Conservation (phyloP, 2,329 filamentous ascomycete species). For the Zalaria obscura region DNA sequence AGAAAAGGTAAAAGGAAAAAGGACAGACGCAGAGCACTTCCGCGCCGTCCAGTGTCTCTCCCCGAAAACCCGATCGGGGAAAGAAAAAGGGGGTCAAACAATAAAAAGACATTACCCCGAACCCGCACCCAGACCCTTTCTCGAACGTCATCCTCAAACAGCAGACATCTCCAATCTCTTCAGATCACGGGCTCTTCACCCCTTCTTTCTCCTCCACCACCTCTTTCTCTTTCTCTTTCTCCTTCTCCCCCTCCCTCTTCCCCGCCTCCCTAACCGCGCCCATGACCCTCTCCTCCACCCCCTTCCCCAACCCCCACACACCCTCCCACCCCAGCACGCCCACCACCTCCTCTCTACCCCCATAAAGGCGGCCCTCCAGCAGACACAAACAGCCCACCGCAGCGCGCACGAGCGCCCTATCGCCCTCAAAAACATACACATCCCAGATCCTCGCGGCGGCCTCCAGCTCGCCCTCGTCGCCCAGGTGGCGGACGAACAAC, state of each 20-base stretch:
- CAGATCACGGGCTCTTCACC: not conserved
- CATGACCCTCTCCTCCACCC: slow-evolving; percentile 26
- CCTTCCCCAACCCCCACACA: slow-evolving; percentile 16
- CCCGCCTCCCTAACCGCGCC: slow-evolving; percentile 20
- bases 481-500: slow-evolving; percentile 49
- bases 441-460: slow-evolving; percentile 65
- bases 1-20: too few species aligned
- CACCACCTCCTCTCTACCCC: slow-evolving; percentile 27
- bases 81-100: too few species aligned
- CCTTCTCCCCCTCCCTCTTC: slow-evolving; percentile 15
- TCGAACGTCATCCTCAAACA: too few species aligned
- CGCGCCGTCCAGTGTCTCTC: too few species aligned
- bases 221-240: not conserved
- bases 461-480: slow-evolving; percentile 38
- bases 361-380: slow-evolving; percentile 38
- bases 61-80: too few species aligned
- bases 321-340: slow-evolving; percentile 27
- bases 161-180: too few species aligned
- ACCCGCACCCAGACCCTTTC: too few species aligned
- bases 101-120: too few species aligned
- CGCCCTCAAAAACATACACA: slow-evolving; percentile 70
- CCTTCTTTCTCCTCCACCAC: not conserved
- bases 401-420: slow-evolving; percentile 55
- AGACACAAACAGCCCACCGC: slow-evolving; percentile 50
- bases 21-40: too few species aligned